Percentiles rank a stretch among this genome's conserved stretches.
Evolutionary conservation across 768 basidiomycete genomes (phyloP).

Genomic region (Lactarius hengduanensis): DNA sequence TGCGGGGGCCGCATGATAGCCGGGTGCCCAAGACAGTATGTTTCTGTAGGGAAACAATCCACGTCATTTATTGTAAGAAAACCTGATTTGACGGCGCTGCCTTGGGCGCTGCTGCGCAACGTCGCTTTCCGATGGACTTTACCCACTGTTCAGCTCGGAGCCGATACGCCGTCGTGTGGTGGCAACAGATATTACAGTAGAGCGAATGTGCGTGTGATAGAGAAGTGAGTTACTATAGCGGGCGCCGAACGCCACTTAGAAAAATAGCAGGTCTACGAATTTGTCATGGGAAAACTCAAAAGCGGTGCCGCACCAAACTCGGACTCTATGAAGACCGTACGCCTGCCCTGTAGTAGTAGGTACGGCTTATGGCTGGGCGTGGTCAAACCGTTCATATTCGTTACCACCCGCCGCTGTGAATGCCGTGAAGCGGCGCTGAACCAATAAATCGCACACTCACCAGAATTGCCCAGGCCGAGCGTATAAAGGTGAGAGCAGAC

Average conservation of each 20-base stretch:
- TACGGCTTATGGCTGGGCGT: not conserved
- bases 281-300: not conserved
- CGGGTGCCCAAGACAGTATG: not conserved
- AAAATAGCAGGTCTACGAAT: not conserved
- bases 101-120: not conserved
- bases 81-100: not conserved
- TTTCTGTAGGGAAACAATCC: no score
- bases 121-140: not conserved
- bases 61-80: not conserved
- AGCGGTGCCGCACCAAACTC: not conserved
- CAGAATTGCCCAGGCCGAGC: not conserved
- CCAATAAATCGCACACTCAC: not conserved
- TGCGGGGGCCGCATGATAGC: not conserved
- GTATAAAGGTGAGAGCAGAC: constrained; percentile 6
- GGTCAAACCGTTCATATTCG: not conserved
- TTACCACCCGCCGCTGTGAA: not conserved
- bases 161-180: not conserved
- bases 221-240: not conserved
- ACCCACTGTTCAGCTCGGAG: not conserved
- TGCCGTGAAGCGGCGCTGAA: not conserved
- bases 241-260: not conserved
- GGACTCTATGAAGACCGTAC: not conserved
- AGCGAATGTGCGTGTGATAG: not conserved
- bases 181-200: not conserved
- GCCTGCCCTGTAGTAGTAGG: not conserved